Evolutionary conservation across 139 green algal genomes (phyloP).

Genomic region (Spirogloea muscicola): DNA sequence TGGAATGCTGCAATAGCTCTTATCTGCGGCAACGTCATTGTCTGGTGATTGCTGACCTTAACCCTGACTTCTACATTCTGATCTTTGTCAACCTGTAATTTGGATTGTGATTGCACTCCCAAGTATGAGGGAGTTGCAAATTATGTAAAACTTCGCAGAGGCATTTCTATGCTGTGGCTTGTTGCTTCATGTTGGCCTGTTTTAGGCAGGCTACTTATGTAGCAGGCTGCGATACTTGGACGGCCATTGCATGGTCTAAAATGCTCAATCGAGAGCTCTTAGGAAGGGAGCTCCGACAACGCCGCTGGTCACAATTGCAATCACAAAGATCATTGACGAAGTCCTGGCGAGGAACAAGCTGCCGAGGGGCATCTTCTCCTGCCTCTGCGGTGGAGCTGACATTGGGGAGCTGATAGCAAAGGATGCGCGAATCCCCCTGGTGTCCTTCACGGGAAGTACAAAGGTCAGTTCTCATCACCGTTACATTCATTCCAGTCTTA

Average conservation of each 20-base stretch:
- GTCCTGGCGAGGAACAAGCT: slow-evolving; percentile 26
- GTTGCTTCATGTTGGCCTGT: too few relatives aligned
- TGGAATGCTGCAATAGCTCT: slow-evolving; percentile 31
- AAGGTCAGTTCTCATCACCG: too few relatives aligned
- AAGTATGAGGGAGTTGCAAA: too few relatives aligned
- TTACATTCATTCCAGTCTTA: too few relatives aligned
- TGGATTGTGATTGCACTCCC: too few relatives aligned
- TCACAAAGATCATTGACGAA: slow-evolving; percentile 11
- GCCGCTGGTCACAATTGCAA: slow-evolving; percentile 24
- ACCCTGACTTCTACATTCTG: not conserved
- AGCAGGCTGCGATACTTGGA: too few relatives aligned
- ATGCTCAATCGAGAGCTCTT: too few relatives aligned
- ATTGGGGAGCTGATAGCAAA: slow-evolving; percentile 30
- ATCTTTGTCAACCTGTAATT: not conserved
- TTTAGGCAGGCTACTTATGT: too few relatives aligned
- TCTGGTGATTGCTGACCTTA: too few relatives aligned
- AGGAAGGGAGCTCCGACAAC: slow-evolving; percentile 39
- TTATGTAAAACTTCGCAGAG: too few relatives aligned
- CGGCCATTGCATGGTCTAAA: too few relatives aligned
- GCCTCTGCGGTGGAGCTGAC: slow-evolving; percentile 31
- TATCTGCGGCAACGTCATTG: slow-evolving; percentile 14
- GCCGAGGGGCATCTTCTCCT: slow-evolving; percentile 34
- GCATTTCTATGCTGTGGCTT: too few relatives aligned
- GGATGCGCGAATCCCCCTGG: slow-evolving; percentile 19
- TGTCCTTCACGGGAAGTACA: slow-evolving; percentile 40